These are phyloP conservation scores for Xylaria digitata DNA, from an alignment of 2,329 filamentous ascomycete genomes.

Conservation along the genomic window DNA sequence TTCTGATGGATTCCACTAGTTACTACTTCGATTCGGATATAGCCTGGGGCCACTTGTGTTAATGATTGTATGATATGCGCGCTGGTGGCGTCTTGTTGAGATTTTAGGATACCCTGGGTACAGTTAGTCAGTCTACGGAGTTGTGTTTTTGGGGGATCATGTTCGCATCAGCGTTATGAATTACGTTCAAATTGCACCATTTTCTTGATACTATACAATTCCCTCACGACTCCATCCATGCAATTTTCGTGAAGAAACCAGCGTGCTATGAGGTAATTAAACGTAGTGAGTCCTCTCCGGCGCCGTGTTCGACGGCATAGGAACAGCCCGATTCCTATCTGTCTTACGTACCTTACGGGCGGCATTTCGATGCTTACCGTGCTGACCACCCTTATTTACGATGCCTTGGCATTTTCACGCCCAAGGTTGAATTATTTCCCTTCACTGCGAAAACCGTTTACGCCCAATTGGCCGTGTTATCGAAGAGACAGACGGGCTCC, in stretches of 20 bases:
- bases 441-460: not conserved
- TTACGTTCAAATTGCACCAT: not conserved
- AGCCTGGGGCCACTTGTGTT: constrained; percentile 10
- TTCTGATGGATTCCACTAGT: not conserved
- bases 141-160: not conserved
- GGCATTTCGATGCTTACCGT: not conserved
- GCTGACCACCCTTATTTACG: constrained; percentile 4
- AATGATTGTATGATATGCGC: constrained; percentile 30
- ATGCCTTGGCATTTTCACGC: not conserved
- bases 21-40: constrained; percentile 4
- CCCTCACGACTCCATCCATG: not conserved
- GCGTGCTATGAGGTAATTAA: no score
- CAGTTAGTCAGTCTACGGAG: constrained; percentile 13
- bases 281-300: not conserved
- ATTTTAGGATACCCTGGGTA: constrained; percentile 35
- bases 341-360: not conserved
- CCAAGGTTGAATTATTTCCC: not conserved
- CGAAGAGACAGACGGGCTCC: not conserved
- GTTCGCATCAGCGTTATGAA: not conserved
- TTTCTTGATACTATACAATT: not conserved
- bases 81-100: constrained; percentile 18
- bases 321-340: not conserved
- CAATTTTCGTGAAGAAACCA: not conserved
- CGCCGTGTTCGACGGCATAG: not conserved
- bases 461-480: not conserved